Percentiles rank a stretch among this genome's conserved stretches.
Conservation (phyloP, 768 basidiomycete species). For the Bullera alba region DNA sequence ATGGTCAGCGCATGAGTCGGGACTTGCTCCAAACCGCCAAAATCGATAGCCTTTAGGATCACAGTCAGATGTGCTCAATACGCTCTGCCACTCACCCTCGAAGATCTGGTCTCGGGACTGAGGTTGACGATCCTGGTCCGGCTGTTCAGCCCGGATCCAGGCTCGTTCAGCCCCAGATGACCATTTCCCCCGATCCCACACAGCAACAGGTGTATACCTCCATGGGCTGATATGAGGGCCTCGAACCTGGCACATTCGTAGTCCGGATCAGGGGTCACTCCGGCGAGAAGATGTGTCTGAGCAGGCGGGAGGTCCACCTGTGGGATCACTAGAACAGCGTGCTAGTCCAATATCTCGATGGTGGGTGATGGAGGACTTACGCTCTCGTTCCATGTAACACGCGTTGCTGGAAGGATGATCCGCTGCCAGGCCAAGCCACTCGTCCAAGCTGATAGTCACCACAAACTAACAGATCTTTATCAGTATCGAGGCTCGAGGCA, state of each 20-base stretch:
- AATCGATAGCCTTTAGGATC: conserved; percentile 61
- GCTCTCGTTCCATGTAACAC: conserved; percentile 61
- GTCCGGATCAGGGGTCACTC: conserved; percentile 62
- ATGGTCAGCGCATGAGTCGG: conserved; percentile 76
- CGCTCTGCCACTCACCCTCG: conserved; percentile 51
- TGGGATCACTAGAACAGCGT: neutral
- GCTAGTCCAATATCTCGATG: neutral
- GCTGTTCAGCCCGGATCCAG: conserved; percentile 49
- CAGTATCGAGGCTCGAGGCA: neutral
- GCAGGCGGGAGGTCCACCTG: conserved; percentile 8
- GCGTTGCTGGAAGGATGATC: conserved; percentile 81
- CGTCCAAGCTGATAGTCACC: conserved; percentile 88
- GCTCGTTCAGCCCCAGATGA: conserved; percentile 87
- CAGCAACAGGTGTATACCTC: conserved; percentile 82
- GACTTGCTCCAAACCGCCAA: conserved; percentile 57
- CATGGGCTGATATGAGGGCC: conserved; percentile 61
- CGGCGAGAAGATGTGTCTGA: conserved; percentile 71
- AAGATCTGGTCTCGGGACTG: conserved; percentile 80
- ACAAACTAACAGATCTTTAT: conserved; percentile 60
- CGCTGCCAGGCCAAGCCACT: conserved; percentile 71
- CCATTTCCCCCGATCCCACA: conserved; percentile 87
- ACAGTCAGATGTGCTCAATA: neutral
- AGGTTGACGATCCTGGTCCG: conserved; percentile 73
- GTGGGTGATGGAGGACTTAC: conserved; percentile 5
- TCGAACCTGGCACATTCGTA: conserved; percentile 72